Percentiles rank a stretch among this genome's conserved stretches.
Evolutionary conservation across 2,329 filamentous ascomycete species (phyloP).

Genomic region (Davidsoniella eucalypti): DNA sequence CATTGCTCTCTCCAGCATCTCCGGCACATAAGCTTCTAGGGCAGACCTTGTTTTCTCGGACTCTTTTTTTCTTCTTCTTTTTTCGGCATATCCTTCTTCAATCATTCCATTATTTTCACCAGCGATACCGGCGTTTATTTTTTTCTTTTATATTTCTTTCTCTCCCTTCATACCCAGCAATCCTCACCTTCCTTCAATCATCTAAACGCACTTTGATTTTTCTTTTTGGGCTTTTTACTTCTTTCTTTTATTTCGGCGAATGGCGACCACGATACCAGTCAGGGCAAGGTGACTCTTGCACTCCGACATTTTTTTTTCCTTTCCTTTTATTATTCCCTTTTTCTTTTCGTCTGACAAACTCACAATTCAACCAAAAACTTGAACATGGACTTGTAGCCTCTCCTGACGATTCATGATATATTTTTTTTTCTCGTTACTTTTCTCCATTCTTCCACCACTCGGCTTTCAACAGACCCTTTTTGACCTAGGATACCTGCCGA

Average conservation of each 20-base stretch:
- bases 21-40: background rate
- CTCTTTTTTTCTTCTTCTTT: background rate
- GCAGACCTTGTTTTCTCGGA: background rate
- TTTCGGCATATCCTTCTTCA: background rate
- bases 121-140: background rate
- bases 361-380: background rate
- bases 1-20: background rate
- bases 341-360: too few species aligned
- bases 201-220: background rate
- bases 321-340: background rate
- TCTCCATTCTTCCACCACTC: background rate
- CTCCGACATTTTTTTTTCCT: conserved; percentile 2
- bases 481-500: too few species aligned
- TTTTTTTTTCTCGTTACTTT: background rate
- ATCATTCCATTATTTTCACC: background rate
- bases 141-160: conserved; percentile 6
- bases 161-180: background rate
- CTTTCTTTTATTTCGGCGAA: conserved; percentile 8
- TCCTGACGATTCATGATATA: background rate
- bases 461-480: too few species aligned
- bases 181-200: background rate
- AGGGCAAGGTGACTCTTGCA: conserved; percentile 8
- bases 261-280: conserved; percentile 12
- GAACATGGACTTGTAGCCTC: background rate
- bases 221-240: conserved; percentile 2